Evolutionary conservation across 2,329 filamentous ascomycete genomes (phyloP).

Genomic region (Colletotrichum phormii): DNA sequence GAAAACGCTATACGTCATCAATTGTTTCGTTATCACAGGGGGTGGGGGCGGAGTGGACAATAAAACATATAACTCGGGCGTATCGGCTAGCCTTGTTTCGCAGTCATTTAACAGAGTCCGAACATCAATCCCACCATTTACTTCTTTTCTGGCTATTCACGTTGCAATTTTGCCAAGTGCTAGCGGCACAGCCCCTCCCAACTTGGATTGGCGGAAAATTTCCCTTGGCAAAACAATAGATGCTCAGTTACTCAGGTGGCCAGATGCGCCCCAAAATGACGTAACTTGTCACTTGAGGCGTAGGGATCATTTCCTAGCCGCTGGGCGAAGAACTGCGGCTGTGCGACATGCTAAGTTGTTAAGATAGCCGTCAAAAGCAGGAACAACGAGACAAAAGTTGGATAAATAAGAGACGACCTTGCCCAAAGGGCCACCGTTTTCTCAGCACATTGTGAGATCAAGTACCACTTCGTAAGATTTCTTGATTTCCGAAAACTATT

Average conservation of each 20-base stretch:
- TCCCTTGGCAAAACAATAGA: neutral
- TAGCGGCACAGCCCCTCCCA: neutral
- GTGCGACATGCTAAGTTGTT: too few species aligned
- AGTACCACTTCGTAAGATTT: neutral
- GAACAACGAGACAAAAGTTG: too few species aligned
- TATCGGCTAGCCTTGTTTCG: neutral
- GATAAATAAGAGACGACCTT: neutral
- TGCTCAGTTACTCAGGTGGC: too few species aligned
- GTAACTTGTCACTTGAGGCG: neutral
- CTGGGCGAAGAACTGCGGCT: neutral
- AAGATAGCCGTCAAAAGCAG: neutral
- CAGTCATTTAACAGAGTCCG: too few species aligned
- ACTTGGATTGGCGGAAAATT: constrained; percentile 9
- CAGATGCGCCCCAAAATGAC: neutral
- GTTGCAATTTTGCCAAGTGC: neutral
- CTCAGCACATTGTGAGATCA: neutral
- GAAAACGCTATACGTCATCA: too few species aligned
- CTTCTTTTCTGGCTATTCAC: neutral
- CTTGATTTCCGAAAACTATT: too few species aligned
- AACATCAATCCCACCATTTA: neutral
- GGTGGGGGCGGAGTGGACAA: neutral
- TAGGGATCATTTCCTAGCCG: neutral
- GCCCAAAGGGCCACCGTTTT: too few species aligned
- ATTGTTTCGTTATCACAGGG: too few species aligned
- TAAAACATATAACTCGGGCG: neutral